Base-by-base conservation (phyloP, 306 rosid genomes). In the Morella rubra region DNA sequence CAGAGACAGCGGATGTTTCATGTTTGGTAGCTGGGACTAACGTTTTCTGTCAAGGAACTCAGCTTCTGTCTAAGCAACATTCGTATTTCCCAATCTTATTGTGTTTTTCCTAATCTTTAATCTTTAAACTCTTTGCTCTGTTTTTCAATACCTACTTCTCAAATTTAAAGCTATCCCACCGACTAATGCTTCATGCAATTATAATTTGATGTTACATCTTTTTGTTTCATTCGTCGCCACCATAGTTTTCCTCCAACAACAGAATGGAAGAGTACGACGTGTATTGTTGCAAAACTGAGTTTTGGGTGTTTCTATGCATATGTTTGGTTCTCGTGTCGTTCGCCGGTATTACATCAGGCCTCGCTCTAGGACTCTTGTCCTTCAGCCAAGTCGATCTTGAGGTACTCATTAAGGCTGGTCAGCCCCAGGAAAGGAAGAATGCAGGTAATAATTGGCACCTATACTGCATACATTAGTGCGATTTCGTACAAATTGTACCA, bases 371-470 rank as follows among this genome's bases (percentile, higher is more conserved):
- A 61, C 84, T 93, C 51, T 64, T 91, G 80, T 91, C 97, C 12
- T 86, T 88, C 76, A 88, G 80, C 73, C 83, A 81, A 19, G 87
- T 91, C 70, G 93, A 93, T 83, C 98, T 93, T 45, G 98, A 91
- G 87, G 92, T 93, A 20, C 85, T 93, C 68, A 73, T 81, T 71
- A 88, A 80, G 79, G 80, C 91, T 2, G 97, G 97, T 19, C 78
- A 62, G 64, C 93, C 93, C 15, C 82, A 76, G 24, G 91, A 87
- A 60, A 83, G 77, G 75, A 93, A 83, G 16, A 19, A 85, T 83
- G 97, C 98, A 83, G 93, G 93, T 32, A 32, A 32, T 32, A 32
- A 32, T 92, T 64, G 40, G 37, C 44, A 56, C 53, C 19, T 9
- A 37, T 50, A 51, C 15, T 44, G 49, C 37, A 47, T 20, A 37